Conservation (phyloP, 2,329 filamentous ascomycete genomes). For the Juglanconis sp. region DNA sequence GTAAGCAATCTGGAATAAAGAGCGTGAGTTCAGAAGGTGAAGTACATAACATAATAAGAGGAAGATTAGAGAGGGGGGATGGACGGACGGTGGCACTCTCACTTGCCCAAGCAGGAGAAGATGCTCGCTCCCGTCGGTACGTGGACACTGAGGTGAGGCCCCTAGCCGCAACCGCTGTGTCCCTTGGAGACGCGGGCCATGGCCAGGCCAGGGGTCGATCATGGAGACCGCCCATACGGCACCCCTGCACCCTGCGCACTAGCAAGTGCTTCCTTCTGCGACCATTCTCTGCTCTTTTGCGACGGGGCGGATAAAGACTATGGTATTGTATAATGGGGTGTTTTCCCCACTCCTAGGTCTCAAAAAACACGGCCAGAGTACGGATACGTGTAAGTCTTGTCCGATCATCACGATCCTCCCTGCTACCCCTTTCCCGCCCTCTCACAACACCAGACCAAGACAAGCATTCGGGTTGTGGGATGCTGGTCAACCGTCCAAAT, state of each 20-base stretch:
- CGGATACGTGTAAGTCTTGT: too few relatives aligned
- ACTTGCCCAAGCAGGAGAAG: constrained; percentile 3
- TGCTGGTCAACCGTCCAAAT: background rate
- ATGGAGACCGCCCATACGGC: background rate
- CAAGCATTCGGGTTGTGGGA: background rate
- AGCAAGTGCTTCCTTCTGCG: background rate
- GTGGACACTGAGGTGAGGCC: background rate
- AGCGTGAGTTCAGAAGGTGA: constrained; percentile 31
- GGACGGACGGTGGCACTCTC: background rate
- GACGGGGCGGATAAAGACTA: background rate
- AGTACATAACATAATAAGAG: background rate
- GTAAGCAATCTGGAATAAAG: constrained; percentile 28
- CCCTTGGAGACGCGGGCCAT: background rate
- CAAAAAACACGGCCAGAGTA: too few relatives aligned
- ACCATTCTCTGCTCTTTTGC: background rate
- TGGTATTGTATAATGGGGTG: too few relatives aligned
- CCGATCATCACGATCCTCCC: too few relatives aligned
- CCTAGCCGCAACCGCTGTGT: background rate
- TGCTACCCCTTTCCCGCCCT: background rate
- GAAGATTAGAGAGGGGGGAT: background rate
- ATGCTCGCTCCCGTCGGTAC: background rate
- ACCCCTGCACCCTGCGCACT: constrained; percentile 13
- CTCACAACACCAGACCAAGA: too few relatives aligned
- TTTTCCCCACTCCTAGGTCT: too few relatives aligned
- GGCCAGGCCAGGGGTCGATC: background rate